Evolutionary conservation across 2,329 filamentous ascomycete species (phyloP).

Genomic region (Hypoxylon sp.): DNA sequence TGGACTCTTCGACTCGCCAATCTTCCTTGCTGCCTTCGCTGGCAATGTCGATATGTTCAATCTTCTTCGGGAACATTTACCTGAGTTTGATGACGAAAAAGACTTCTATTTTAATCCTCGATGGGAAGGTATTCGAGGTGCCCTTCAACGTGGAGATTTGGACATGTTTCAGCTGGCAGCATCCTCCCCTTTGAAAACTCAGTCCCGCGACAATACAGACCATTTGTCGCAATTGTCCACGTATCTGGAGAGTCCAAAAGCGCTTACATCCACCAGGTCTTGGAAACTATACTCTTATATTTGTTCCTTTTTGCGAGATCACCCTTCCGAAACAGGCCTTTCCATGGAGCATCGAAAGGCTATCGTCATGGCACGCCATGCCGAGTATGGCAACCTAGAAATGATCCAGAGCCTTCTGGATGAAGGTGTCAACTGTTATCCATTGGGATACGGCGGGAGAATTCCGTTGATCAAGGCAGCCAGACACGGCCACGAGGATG

Average conservation of each 20-base stretch:
- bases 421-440: neutral
- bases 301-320: neutral
- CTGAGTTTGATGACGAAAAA: neutral
- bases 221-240: neutral
- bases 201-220: neutral
- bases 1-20: neutral
- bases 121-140: neutral
- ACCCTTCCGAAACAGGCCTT: neutral
- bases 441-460: neutral
- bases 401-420: neutral
- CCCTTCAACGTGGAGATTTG: constrained; percentile 10
- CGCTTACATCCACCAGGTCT: neutral
- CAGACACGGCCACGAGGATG: constrained; percentile 3
- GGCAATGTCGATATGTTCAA: constrained; percentile 18
- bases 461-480: constrained; percentile 5
- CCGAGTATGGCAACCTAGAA: constrained; percentile 1
- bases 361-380: neutral
- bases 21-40: constrained; percentile 9
- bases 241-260: neutral
- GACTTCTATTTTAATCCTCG: neutral
- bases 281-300: neutral
- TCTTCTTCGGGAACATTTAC: neutral
- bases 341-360: neutral
- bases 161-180: neutral
- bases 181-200: neutral